Evolutionary conservation across 306 rosid genomes (phyloP).

Genomic region (Trifolium repens): DNA sequence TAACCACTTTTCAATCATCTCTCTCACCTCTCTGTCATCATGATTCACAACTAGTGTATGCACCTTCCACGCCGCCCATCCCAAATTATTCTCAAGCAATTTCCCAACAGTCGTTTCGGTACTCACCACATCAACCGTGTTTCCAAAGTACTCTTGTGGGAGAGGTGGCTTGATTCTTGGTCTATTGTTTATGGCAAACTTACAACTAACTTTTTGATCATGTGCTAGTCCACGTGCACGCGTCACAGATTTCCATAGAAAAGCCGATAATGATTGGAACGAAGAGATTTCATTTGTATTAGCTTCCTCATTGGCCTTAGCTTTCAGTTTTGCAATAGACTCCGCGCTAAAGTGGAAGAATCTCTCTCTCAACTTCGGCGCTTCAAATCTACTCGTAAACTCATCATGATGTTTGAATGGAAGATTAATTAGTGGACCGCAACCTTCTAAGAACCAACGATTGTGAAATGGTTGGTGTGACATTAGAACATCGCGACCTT

Average conservation of each 20-base stretch:
- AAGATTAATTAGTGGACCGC: slow-evolving; percentile 47
- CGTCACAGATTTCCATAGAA: slow-evolving; percentile 59
- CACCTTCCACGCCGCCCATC: slow-evolving; percentile 66
- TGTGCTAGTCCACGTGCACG: slow-evolving; percentile 39
- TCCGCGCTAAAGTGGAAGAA: slow-evolving; percentile 62
- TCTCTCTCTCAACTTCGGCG: slow-evolving; percentile 55
- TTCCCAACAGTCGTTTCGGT: slow-evolving; percentile 43
- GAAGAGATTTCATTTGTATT: slow-evolving; percentile 52
- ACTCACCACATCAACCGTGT: neutral
- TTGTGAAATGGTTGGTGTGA: slow-evolving; percentile 50
- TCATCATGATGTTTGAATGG: slow-evolving; percentile 55
- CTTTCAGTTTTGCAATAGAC: slow-evolving; percentile 61
- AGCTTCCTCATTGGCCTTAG: slow-evolving; percentile 55
- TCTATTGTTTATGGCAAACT: slow-evolving; percentile 47
- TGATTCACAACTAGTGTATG: slow-evolving; percentile 52
- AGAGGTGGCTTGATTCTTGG: slow-evolving; percentile 57
- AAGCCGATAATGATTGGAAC: slow-evolving; percentile 63
- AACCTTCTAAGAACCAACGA: slow-evolving; percentile 62
- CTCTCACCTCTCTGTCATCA: slow-evolving; percentile 15
- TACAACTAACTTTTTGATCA: slow-evolving; percentile 45
- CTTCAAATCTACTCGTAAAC: slow-evolving; percentile 49
- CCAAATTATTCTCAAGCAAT: slow-evolving; percentile 47
- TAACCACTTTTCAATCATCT: slow-evolving; percentile 36
- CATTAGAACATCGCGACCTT: neutral
- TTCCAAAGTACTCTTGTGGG: slow-evolving; percentile 59